Evolutionary conservation across 306 rosid species (phyloP).

Genomic region (Vigna mungo): DNA sequence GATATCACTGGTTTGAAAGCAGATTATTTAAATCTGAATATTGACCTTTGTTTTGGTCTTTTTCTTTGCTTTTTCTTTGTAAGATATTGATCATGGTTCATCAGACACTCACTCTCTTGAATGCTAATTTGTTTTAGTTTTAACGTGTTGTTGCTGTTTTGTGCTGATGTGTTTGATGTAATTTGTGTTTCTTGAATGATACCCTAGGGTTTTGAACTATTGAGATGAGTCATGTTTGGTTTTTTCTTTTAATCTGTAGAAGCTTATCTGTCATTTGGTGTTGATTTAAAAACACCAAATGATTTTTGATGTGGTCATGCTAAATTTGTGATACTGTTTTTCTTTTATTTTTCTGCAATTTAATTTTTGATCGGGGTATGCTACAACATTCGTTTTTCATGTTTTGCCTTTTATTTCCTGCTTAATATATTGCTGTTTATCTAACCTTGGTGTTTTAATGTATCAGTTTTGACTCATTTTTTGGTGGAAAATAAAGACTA

Average conservation of each 20-base stretch:
- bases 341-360: background rate
- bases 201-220: background rate
- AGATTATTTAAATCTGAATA: background rate
- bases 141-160: background rate
- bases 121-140: background rate
- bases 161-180: background rate
- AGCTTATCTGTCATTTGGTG: background rate
- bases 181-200: background rate
- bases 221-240: background rate
- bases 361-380: too few relatives aligned
- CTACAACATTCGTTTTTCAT: too few relatives aligned
- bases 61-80: background rate
- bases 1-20: background rate
- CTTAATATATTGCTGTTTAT: background rate
- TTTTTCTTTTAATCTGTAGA: background rate
- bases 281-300: background rate
- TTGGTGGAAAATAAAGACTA: conserved; percentile 38
- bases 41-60: background rate
- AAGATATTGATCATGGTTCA: background rate
- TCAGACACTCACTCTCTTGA: background rate
- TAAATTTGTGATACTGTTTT: background rate
- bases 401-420: too few relatives aligned
- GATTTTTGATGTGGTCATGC: background rate
- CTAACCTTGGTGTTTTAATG: conserved; percentile 5
- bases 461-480: conserved; percentile 31